Base-by-base conservation (phyloP, 192 early-diverging fungal species). In the Rhizophagus sp. region DNA sequence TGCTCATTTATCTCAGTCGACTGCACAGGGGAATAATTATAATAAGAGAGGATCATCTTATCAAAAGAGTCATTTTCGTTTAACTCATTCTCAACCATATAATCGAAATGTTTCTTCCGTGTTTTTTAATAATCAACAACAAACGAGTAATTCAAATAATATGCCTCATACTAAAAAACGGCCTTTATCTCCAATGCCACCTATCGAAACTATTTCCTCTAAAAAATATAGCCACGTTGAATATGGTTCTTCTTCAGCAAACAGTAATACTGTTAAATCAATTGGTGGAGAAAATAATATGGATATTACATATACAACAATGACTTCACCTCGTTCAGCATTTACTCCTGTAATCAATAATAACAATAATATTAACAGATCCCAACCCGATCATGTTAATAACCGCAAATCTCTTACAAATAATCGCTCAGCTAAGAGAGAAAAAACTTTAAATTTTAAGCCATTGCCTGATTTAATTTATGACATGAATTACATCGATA, bases 101-200 rank as follows among this genome's bases (percentile, higher is more conserved):
- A 19, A 57, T 19, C 52, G 15, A 57, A 17, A 57, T 57, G 52
- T 4, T 22, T 22, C 52, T 57, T 22, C 52, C 52, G 1, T 22
- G 7, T 57, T 17, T 22, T 57, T 22, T 6, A 57, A 22, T 57
- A 57, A 67, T 66, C n/a, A 30, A 33, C 65, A 27, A 27, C 25
- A 33, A 33, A 2, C 65, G 12, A 19, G 5, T 34, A 67, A 33
- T 17, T 12, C 65, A 17, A 67, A 67, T 34, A 67, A 15, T 34
- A 27, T 33, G 71, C 6, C 44, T 41, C 33, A 33, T 17, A 50
- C 71, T 8, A 75, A 62, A 24, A 75, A 75, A 17, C 24, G 74
- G 33, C 74, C 74, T 9, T 63, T 75, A 62, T 75, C 74, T 36
- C 74, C 74, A 19, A 36, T 75, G 61, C 33, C 61, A 62, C 61